phyloP scores from a whole-genome alignment of 2,329 filamentous ascomycete genomes.

The Penicillium hordei region DNA sequence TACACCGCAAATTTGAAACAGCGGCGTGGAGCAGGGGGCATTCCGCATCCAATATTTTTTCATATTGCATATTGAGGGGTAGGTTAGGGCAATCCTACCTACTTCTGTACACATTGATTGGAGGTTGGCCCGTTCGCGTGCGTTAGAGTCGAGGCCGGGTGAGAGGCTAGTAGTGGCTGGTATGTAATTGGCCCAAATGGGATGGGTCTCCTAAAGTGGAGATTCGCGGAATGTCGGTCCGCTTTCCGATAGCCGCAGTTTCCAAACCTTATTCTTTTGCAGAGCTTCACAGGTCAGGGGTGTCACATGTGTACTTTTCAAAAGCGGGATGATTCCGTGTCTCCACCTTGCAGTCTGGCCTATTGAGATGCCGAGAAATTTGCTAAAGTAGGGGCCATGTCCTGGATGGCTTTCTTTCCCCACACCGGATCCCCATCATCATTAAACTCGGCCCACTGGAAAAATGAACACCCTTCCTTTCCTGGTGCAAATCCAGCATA shows the following conservation, averaged over 20 bases:
- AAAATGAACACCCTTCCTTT: conserved; percentile 67
- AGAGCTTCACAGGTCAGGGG: too few species aligned
- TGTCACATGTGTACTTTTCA: neutral
- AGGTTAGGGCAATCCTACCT: neutral
- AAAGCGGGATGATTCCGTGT: neutral
- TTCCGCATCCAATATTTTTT: neutral
- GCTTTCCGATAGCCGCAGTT: neutral
- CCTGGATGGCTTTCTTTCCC: conserved; percentile 31
- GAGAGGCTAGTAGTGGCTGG: neutral
- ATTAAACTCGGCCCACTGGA: conserved; percentile 83
- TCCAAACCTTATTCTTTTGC: neutral
- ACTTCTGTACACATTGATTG: neutral
- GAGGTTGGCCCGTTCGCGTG: neutral
- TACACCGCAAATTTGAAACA: neutral
- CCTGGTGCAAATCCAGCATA: conserved; percentile 58
- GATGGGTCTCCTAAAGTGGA: neutral
- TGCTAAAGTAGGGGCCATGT: conserved; percentile 24
- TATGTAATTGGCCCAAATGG: neutral
- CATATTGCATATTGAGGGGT: neutral
- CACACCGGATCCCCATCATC: conserved; percentile 79
- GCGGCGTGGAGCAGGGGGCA: neutral
- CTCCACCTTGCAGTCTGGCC: neutral
- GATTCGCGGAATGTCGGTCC: neutral
- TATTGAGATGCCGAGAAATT: conserved; percentile 30
- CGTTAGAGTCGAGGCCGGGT: neutral